These are phyloP conservation scores for Lecanosticta acicola DNA, from an alignment of 2,329 filamentous ascomycete genomes.

Conservation along the genomic window DNA sequence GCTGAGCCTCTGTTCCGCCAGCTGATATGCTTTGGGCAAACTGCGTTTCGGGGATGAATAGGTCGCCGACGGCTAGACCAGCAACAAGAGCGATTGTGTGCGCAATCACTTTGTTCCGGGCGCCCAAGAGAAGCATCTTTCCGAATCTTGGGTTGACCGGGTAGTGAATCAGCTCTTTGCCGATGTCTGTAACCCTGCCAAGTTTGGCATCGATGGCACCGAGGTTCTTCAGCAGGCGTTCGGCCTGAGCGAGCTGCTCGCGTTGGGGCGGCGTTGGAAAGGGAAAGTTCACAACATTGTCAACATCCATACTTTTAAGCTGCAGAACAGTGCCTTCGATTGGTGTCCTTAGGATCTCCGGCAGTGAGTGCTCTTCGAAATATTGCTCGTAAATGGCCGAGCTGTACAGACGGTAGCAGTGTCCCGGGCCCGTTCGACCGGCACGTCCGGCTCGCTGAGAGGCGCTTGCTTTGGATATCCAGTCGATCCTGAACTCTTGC, in stretches of 20 bases:
- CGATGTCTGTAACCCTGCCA: slow-evolving; percentile 72
- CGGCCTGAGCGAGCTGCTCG: slow-evolving; percentile 70
- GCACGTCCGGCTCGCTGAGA: slow-evolving; percentile 88
- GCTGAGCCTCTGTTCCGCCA: slow-evolving; percentile 36
- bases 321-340: slow-evolving; percentile 86
- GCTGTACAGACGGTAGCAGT: slow-evolving; percentile 92
- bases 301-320: slow-evolving; percentile 89
- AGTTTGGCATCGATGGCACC: slow-evolving; percentile 63
- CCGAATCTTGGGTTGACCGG: slow-evolving; percentile 86
- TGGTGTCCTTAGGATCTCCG: slow-evolving; percentile 84
- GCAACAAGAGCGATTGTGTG: slow-evolving; percentile 87
- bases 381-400: slow-evolving; percentile 90
- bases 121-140: slow-evolving; percentile 83
- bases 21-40: slow-evolving; percentile 50
- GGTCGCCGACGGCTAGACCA: slow-evolving; percentile 77
- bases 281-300: slow-evolving; percentile 87
- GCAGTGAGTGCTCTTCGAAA: slow-evolving; percentile 77
- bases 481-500: slow-evolving; percentile 89
- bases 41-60: slow-evolving; percentile 79
- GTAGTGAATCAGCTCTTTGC: slow-evolving; percentile 78
- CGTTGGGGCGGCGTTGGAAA: slow-evolving; percentile 87
- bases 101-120: slow-evolving; percentile 72
- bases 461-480: slow-evolving; percentile 96
- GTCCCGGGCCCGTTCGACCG: slow-evolving; percentile 88
- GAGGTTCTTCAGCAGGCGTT: slow-evolving; percentile 79